Conservation (phyloP, 768 basidiomycete genomes). For the Suillus sp. region DNA sequence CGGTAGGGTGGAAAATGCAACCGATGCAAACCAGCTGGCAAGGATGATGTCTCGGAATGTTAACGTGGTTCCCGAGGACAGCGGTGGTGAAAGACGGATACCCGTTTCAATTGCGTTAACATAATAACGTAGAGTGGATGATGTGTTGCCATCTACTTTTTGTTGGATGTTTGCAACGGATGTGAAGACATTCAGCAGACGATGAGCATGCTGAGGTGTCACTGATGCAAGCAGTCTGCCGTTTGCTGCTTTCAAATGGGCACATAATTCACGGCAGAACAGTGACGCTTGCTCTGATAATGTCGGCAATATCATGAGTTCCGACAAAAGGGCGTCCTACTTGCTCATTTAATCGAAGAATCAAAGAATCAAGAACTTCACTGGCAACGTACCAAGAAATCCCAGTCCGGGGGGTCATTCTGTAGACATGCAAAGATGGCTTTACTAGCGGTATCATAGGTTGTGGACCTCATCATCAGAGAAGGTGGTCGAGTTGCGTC, state of each 20-base stretch:
- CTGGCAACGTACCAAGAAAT: conserved; percentile 30
- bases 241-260: conserved; percentile 32
- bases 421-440: conserved; percentile 23
- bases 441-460: not conserved
- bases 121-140: conserved; percentile 39
- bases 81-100: conserved; percentile 6
- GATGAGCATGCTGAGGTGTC: conserved; percentile 38
- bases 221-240: conserved; percentile 24
- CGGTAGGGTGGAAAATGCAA: conserved; percentile 31
- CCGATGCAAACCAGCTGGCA: conserved; percentile 39
- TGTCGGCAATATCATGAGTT: conserved; percentile 3
- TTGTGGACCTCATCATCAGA: not conserved
- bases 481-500: not conserved
- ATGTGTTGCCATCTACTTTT: conserved; percentile 28
- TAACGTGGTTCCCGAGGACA: conserved; percentile 20
- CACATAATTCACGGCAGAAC: conserved; percentile 34
- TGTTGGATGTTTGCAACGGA: conserved; percentile 42
- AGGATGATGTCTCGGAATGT: conserved; percentile 42
- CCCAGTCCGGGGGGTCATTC: conserved; percentile 33
- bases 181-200: conserved; percentile 48
- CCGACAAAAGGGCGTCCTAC: conserved; percentile 4
- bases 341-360: not conserved
- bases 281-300: conserved; percentile 35
- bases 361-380: not conserved
- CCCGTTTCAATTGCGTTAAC: conserved; percentile 42